phyloP scores from a whole-genome alignment of 1,284 basidiomycete species.

The Vanrija sp. region DNA sequence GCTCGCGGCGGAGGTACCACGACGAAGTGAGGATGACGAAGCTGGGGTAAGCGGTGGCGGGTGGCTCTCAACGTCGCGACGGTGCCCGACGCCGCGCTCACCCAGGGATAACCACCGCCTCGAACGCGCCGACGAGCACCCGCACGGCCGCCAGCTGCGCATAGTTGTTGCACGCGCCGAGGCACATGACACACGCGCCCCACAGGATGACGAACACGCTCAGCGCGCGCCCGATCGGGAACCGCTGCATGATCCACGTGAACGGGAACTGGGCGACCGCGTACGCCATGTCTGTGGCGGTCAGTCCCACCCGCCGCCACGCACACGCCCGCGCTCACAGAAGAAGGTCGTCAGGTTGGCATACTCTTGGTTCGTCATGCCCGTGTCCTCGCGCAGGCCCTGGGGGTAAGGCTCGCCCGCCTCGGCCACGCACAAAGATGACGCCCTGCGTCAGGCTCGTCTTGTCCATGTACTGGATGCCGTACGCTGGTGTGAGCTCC shows the following conservation, averaged over 20 bases:
- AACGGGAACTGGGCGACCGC: slow-evolving; percentile 24
- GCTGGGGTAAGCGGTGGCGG: slow-evolving; percentile 7
- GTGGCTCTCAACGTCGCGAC: background rate
- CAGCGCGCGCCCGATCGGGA: slow-evolving; percentile 27
- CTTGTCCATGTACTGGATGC: slow-evolving; percentile 1
- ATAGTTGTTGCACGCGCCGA: slow-evolving; percentile 29
- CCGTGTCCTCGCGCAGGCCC: background rate
- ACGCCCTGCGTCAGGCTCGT: background rate
- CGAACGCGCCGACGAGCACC: slow-evolving; percentile 29
- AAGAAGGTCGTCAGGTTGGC: slow-evolving; percentile 14
- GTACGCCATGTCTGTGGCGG: slow-evolving; percentile 15
- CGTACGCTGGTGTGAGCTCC: background rate
- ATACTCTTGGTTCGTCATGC: slow-evolving; percentile 7
- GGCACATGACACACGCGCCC: slow-evolving; percentile 22
- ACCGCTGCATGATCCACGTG: slow-evolving; percentile 22
- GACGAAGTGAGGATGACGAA: slow-evolving; percentile 29
- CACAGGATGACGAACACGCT: slow-evolving; percentile 18
- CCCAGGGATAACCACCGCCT: slow-evolving; percentile 11
- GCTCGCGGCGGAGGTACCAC: slow-evolving; percentile 30
- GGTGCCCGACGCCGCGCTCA: background rate
- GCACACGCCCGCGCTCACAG: slow-evolving; percentile 19
- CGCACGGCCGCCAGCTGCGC: slow-evolving; percentile 23
- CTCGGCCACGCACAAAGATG: background rate
- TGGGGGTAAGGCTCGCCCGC: background rate
- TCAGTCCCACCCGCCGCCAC: background rate